Evolutionary conservation across 2,329 filamentous ascomycete genomes (phyloP), one percentile per base, ranked within the genome.

Genomic region (Anisogramma anomala): DNA sequence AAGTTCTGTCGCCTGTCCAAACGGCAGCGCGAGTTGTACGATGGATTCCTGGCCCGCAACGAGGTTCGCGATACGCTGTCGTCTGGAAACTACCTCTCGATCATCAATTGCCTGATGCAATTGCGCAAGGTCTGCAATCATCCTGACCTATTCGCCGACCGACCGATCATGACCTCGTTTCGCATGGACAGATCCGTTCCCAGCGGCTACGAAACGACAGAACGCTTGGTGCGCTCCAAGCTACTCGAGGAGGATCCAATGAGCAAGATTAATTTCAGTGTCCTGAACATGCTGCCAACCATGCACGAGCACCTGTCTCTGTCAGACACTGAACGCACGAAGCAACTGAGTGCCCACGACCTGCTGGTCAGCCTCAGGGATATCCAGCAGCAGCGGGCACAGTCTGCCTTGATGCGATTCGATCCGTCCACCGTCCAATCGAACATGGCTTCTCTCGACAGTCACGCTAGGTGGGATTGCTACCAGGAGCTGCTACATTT

Each of bases 51-150:
- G 65, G 86, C 85, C 25, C 79, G 88, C 42, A 82, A 82, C 3
- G 86, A 94, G 53, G 96, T 91, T 0, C 80, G 86, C 49, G 82
- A 86, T 45, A 95, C 88, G 0, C 68, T 98, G 14, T 77, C 85
- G 3, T 93, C 85, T 1, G 91, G 91, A 20, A 98, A 96, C 54
- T 95, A 95, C 58, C 77, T 98, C 49, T 94, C 87, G 14, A 95
- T 98, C 58, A 96, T 96, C 63, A 94, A 95, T 58, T 96, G 93
- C 60, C 66, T 98, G 38, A 94, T 98, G 87, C 91, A 94, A 57
- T 69, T 98, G 39, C 79, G 91, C 36, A 95, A 96, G 59, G 93
- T 98, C 38, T 98, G 91, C 70, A 98, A 98, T 52, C 91, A 98
- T 56, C 93, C 91, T 0, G 91, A 98, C 61, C 71, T 98, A 7